Evolutionary conservation across 306 rosid genomes (phyloP).

Genomic region (Neltuma alba): DNA sequence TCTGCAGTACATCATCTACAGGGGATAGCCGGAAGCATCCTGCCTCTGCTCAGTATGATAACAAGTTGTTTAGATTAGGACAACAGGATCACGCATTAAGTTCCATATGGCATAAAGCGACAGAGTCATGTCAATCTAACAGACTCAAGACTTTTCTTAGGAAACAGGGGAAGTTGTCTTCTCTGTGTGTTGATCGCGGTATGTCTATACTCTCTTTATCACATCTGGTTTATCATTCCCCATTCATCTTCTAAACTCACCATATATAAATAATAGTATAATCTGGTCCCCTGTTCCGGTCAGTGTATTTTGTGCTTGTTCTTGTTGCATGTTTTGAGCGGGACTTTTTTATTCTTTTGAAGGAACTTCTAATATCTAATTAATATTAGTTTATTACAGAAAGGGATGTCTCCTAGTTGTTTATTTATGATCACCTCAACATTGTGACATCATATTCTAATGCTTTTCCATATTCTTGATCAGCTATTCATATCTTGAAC

Average conservation of each 20-base stretch:
- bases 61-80: conserved; percentile 41
- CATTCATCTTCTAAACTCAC: background rate
- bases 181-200: conserved; percentile 61
- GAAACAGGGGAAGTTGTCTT: conserved; percentile 74
- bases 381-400: background rate
- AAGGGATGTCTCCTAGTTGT: background rate
- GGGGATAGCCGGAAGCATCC: conserved; percentile 50
- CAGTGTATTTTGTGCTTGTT: conserved; percentile 1
- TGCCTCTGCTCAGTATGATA: conserved; percentile 40
- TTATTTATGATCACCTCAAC: background rate
- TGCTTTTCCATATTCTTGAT: conserved; percentile 5
- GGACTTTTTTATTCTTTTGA: conserved; percentile 14
- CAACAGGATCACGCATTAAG: conserved; percentile 65
- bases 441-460: conserved; percentile 12
- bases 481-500: background rate
- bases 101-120: conserved; percentile 77
- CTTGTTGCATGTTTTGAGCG: background rate
- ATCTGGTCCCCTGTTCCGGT: conserved; percentile 13
- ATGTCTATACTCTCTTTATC: conserved; percentile 27
- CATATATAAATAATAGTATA: background rate
- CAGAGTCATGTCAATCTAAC: conserved; percentile 62
- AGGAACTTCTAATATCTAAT: conserved; percentile 4
- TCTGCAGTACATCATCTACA: conserved; percentile 34
- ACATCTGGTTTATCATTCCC: conserved; percentile 6
- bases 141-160: conserved; percentile 69